Percentiles rank a stretch among this genome's conserved stretches.
phyloP scores from a whole-genome alignment of 2,329 filamentous ascomycete genomes.

The Hyphodiscus sp. region DNA sequence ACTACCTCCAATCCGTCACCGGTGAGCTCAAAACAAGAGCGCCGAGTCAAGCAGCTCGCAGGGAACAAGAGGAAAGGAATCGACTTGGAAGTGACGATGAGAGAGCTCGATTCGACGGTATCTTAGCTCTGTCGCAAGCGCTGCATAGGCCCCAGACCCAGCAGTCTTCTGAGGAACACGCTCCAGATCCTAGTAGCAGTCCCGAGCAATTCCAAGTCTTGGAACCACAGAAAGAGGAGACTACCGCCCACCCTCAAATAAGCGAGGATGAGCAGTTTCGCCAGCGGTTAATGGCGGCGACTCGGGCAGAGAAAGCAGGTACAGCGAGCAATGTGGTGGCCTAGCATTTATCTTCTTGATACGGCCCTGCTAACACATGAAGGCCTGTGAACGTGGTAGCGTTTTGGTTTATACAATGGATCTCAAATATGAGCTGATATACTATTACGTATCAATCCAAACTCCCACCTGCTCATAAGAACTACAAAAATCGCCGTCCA shows the following conservation, averaged over 20 bases:
- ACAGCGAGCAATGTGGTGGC: too few species aligned
- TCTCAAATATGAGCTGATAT: neutral
- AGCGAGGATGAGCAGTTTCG: constrained; percentile 5
- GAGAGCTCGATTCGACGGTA: constrained; percentile 52
- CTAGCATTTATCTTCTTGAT: too few species aligned
- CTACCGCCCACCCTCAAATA: neutral
- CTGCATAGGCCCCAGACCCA: neutral
- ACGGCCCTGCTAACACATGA: too few species aligned
- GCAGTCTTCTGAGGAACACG: neutral
- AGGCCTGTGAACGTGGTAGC: too few species aligned
- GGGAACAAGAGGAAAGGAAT: constrained; percentile 59
- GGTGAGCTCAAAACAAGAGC: constrained; percentile 83
- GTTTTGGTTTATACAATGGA: neutral
- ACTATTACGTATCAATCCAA: neutral
- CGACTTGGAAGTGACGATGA: constrained; percentile 53
- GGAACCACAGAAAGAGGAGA: constrained; percentile 1
- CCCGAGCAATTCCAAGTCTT: constrained; percentile 13
- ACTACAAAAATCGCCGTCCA: neutral
- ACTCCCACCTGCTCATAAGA: neutral
- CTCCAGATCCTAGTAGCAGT: constrained; percentile 1
- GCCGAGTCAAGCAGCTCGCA: constrained; percentile 64
- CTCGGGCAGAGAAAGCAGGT: neutral
- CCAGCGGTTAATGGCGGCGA: constrained; percentile 2
- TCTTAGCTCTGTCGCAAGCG: constrained; percentile 39
- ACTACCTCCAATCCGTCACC: constrained; percentile 80